Evolutionary conservation across 345 rosid species (phyloP), one percentile per base, ranked within the genome.

Genomic region (Salix caprea): DNA sequence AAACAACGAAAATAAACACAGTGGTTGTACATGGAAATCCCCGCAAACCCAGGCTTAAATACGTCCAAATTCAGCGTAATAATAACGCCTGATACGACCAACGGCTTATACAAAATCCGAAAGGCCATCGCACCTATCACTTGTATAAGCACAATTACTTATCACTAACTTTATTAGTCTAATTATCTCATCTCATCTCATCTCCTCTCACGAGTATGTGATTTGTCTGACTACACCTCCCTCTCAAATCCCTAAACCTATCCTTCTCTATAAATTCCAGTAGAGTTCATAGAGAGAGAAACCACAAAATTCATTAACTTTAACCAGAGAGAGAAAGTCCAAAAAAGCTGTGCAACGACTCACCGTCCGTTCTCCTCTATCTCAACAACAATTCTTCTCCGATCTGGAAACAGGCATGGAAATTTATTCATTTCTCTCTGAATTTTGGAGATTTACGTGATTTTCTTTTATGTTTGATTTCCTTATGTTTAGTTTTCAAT

Each of bases 231-330:
- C 44, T 10, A 40, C 82, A 44, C 81, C 65, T 67, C 65, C 58
- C 73, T 78, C 72, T 68, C 82, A 81, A 86, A 86, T 89, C 89
- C 91, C 89, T 85, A 87, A 75, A 81, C 83, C 76, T 18, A 48
- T 73, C 71, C 78, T 77, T 77, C 79, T 79, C 19, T 85, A 86
- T 89, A 89, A 87, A 89, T 83, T 88, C 82, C 83, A 69, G 65
- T 70, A 77, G 72, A 76, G 80, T 70, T 32, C 2, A 34, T 56
- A 76, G 68, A 71, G 79, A 79, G 71, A 60, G 26, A 28, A 69
- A 76, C 42, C 65, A 72, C 73, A 52, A 67, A 71, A 72, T 67
- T 58, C 42, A 26, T n/a, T 10, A 28, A 50, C 61, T n/a, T 18
- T 19, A 65, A 78, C 34, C 5, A 44, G 71, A 71, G 74, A 72